Conservation (phyloP, 257 asterid genomes). For the Linderniella brevidens region DNA sequence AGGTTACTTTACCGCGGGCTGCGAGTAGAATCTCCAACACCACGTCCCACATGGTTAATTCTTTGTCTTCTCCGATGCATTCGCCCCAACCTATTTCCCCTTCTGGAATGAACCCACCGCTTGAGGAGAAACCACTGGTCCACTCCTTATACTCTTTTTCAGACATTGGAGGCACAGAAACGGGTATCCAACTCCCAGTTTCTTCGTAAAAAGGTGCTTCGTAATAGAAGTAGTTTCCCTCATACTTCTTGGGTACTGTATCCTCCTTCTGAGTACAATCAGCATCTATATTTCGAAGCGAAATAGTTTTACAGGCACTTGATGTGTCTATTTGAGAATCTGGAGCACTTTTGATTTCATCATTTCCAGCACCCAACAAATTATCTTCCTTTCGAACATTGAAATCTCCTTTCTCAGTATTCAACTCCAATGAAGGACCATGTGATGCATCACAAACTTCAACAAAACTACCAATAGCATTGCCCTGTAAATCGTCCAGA, state of each 20-base stretch:
- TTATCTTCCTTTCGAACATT: slow-evolving; percentile 4
- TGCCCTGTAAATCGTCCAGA: too few species aligned
- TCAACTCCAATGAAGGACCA: slow-evolving; percentile 1
- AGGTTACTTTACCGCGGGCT: slow-evolving; percentile 73
- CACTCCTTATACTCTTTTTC: slow-evolving; percentile 71
- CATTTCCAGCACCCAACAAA: slow-evolving; percentile 12
- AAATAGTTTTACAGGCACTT: slow-evolving; percentile 10
- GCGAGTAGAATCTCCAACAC: slow-evolving; percentile 80
- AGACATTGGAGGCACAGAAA: slow-evolving; percentile 93
- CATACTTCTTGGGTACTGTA: slow-evolving; percentile 8
- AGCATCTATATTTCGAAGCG: slow-evolving; percentile 12
- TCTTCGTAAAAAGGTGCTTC: slow-evolving; percentile 75
- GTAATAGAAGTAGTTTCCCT: slow-evolving; percentile 53
- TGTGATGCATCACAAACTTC: too few species aligned
- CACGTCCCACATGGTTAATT: slow-evolving; percentile 97
- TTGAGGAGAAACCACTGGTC: slow-evolving; percentile 60
- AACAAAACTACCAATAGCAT: too few species aligned
- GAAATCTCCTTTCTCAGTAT: slow-evolving; percentile 13
- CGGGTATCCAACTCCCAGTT: slow-evolving; percentile 95
- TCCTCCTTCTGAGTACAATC: slow-evolving; percentile 13
- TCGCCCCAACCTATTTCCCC: slow-evolving; percentile 53
- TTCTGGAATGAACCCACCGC: slow-evolving; percentile 63
- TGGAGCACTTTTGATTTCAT: slow-evolving; percentile 7
- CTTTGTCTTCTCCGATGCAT: slow-evolving; percentile 45
- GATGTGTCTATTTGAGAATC: slow-evolving; percentile 15